Percentiles rank a stretch among this genome's conserved stretches.
Conservation (phyloP, 768 basidiomycete species). For the Lactifluus rugatus region DNA sequence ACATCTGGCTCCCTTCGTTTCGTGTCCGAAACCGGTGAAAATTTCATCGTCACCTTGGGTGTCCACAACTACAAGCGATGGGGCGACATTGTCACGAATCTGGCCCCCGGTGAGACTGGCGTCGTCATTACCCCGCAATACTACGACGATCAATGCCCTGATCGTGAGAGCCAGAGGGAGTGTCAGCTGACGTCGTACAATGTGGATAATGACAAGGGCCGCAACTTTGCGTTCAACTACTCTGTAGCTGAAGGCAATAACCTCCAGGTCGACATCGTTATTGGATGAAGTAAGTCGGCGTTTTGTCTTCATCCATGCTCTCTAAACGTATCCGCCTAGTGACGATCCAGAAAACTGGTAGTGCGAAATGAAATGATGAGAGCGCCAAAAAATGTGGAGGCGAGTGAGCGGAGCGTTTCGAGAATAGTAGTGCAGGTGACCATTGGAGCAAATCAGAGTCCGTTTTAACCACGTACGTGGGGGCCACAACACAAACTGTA, state of each 20-base stretch:
- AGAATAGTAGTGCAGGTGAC: too few species aligned
- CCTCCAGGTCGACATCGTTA: background rate
- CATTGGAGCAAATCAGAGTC: background rate
- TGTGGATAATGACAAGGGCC: background rate
- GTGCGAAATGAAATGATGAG: too few species aligned
- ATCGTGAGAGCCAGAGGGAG: background rate
- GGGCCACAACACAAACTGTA: background rate
- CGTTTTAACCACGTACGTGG: background rate
- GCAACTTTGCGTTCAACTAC: background rate
- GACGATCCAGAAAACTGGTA: too few species aligned
- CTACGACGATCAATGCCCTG: background rate
- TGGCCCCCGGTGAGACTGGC: conserved; percentile 11
- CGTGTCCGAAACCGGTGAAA: conserved; percentile 24
- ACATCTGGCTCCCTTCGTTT: conserved; percentile 33
- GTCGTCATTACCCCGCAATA: conserved; percentile 3
- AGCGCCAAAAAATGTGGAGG: too few species aligned
- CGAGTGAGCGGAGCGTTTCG: too few species aligned
- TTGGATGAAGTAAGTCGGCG: background rate
- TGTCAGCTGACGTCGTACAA: background rate
- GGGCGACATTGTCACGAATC: conserved; percentile 31
- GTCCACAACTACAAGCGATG: conserved; percentile 33
- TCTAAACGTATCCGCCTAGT: too few species aligned
- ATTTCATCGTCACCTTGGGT: conserved; percentile 29
- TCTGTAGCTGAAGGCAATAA: background rate
- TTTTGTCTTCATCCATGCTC: background rate